Percentiles rank a stretch among this genome's conserved stretches.
Conservation (phyloP, 2,329 filamentous ascomycete species). For the Fusarium nodosum region DNA sequence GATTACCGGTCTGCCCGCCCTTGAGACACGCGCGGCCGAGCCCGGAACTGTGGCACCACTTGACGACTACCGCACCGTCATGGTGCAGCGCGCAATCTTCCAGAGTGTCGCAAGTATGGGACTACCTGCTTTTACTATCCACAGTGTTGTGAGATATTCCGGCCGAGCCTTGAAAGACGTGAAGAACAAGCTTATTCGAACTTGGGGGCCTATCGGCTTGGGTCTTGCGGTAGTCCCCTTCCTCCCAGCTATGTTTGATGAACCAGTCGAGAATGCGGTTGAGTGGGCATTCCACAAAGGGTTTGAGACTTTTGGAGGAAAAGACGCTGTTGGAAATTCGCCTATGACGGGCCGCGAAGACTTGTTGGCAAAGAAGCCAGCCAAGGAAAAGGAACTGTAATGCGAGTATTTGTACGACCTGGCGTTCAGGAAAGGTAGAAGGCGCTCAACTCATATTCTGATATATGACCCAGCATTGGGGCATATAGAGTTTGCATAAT, state of each 20-base stretch:
- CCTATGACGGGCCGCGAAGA: conserved; percentile 66
- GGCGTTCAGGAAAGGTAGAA: conserved; percentile 37
- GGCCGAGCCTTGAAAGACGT: conserved; percentile 85
- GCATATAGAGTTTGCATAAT: conserved; percentile 1
- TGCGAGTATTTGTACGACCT: conserved; percentile 22
- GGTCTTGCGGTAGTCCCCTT: conserved; percentile 83
- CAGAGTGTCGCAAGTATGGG: conserved; percentile 95
- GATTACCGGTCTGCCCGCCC: conserved; percentile 60
- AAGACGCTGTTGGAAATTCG: conserved; percentile 66
- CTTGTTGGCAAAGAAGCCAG: conserved; percentile 56
- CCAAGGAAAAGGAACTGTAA: conserved; percentile 62
- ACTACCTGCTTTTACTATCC: conserved; percentile 92
- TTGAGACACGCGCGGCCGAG: conserved; percentile 48
- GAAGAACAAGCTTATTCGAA: conserved; percentile 81
- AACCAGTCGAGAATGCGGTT: conserved; percentile 91
- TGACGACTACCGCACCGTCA: conserved; percentile 91
- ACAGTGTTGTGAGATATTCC: conserved; percentile 91
- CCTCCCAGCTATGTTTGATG: conserved; percentile 86
- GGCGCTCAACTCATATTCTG: conserved; percentile 45
- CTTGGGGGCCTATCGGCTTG: conserved; percentile 92
- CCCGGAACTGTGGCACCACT: conserved; percentile 73
- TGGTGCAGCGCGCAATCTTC: conserved; percentile 91
- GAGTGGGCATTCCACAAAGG: conserved; percentile 91
- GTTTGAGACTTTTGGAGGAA: conserved; percentile 79
- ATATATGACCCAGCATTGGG: conserved; percentile 9